phyloP scores from a whole-genome alignment of 306 rosid species.

The Trifolium subterraneum region DNA sequence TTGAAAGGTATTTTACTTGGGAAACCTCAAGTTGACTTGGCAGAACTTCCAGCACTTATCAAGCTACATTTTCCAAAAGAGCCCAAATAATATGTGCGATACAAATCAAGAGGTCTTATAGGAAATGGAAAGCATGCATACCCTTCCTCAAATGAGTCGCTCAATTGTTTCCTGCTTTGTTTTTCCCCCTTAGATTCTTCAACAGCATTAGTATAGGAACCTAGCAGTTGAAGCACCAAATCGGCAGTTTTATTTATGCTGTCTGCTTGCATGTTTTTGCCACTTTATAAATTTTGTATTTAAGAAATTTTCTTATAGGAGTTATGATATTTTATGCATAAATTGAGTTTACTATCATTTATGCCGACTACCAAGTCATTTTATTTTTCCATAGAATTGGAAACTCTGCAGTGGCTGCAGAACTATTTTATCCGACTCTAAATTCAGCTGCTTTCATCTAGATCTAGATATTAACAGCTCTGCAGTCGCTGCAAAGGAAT shows the following conservation, averaged over 20 bases:
- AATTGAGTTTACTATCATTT: slow-evolving; percentile 9
- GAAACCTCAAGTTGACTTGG: slow-evolving; percentile 75
- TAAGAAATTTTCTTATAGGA: not conserved
- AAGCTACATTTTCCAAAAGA: slow-evolving; percentile 91
- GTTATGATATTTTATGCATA: slow-evolving; percentile 20
- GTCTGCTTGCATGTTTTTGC: slow-evolving; percentile 53
- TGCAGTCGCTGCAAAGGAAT: not conserved
- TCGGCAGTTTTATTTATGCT: slow-evolving; percentile 3
- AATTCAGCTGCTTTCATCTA: not conserved
- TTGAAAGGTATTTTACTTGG: slow-evolving; percentile 74
- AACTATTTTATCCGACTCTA: not conserved
- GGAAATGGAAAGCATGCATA: not conserved
- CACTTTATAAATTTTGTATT: slow-evolving; percentile 26
- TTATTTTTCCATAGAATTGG: not conserved
- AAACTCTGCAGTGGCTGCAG: not conserved
- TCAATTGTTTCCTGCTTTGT: slow-evolving; percentile 29
- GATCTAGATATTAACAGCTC: not conserved
- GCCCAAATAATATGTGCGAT: slow-evolving; percentile 51
- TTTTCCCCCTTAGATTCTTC: not conserved
- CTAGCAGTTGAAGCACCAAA: slow-evolving; percentile 16
- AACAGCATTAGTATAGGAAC: slow-evolving; percentile 32
- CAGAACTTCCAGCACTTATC: slow-evolving; percentile 84
- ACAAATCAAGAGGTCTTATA: slow-evolving; percentile 31
- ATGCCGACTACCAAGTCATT: not conserved
- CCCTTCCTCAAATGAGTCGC: slow-evolving; percentile 31